A percentile compares a stretch with the other conserved stretches of the same genome.
Conservation (phyloP, 345 rosid genomes). For the Rhizophora apiculata region DNA sequence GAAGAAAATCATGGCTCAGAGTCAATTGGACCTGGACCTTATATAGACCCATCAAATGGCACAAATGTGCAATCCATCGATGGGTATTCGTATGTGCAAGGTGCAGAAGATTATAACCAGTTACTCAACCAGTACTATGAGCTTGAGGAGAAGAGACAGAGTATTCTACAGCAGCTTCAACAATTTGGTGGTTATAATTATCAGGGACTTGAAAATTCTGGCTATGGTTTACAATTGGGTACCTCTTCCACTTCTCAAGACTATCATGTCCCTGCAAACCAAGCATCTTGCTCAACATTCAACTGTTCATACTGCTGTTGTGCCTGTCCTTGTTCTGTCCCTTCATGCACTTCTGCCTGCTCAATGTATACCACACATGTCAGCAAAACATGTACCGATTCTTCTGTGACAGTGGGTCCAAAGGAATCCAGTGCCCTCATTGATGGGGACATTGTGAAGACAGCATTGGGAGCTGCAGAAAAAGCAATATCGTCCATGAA, state of each 20-base stretch:
- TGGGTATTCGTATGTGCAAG: slow-evolving; percentile 24
- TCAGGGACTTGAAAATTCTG: slow-evolving; percentile 37
- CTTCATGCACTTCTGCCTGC: slow-evolving; percentile 40
- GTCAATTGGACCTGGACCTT: slow-evolving; percentile 15
- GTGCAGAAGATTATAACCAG: slow-evolving; percentile 39
- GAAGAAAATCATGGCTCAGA: slow-evolving; percentile 20
- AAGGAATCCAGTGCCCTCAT: slow-evolving; percentile 12
- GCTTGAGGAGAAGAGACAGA: slow-evolving; percentile 56
- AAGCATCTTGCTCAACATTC: slow-evolving; percentile 25
- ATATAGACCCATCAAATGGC: slow-evolving; percentile 21
- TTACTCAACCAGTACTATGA: slow-evolving; percentile 55
- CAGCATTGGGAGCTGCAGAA: slow-evolving; percentile 52
- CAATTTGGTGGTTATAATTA: slow-evolving; percentile 38
- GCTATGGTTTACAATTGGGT: slow-evolving; percentile 29
- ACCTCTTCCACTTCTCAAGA: slow-evolving; percentile 28
- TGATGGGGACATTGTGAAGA: slow-evolving; percentile 36
- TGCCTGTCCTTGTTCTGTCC: slow-evolving; percentile 27
- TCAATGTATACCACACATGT: slow-evolving; percentile 22
- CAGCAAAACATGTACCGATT: slow-evolving; percentile 10
- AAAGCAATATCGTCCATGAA: slow-evolving; percentile 51
- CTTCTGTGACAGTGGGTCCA: slow-evolving; percentile 13
- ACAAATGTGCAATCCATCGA: slow-evolving; percentile 10
- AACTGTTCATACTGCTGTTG: slow-evolving; percentile 40
- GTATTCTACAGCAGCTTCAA: slow-evolving; percentile 44
- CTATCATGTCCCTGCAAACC: slow-evolving; percentile 21